Evolutionary conservation across 768 basidiomycete species (phyloP).

Genomic region (Amanita subjunquillea): DNA sequence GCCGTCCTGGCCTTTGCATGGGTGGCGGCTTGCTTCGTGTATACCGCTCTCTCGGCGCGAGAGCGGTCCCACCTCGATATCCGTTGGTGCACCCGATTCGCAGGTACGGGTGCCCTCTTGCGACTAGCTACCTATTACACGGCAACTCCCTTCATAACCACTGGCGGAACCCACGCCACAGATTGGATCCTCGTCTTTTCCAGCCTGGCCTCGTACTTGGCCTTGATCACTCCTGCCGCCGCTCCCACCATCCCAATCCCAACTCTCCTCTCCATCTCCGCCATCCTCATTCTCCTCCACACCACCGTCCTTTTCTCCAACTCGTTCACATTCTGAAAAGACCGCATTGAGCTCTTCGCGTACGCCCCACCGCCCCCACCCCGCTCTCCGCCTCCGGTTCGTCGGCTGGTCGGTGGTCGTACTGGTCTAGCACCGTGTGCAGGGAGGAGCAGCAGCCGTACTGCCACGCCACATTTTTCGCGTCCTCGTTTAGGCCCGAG

Average conservation of each 20-base stretch:
- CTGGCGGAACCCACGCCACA: conserved; percentile 26
- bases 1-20: conserved; percentile 45
- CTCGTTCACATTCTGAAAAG: conserved; percentile 97
- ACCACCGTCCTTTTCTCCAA: conserved; percentile 78
- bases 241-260: conserved; percentile 10
- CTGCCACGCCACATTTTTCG: conserved; percentile 79
- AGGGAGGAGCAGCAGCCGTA: conserved; percentile 90
- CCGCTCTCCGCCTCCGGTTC: too few relatives aligned
- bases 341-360: conserved; percentile 59
- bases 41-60: conserved; percentile 30
- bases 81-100: conserved; percentile 20
- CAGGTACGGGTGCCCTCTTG: conserved; percentile 26
- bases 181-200: conserved; percentile 22
- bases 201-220: conserved; percentile 32
- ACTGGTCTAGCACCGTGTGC: conserved; percentile 61
- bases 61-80: conserved; percentile 27
- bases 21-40: conserved; percentile 45
- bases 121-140: conserved; percentile 23
- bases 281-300: conserved; percentile 59
- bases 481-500: conserved; percentile 47
- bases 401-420: too few relatives aligned
- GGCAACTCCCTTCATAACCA: not conserved
- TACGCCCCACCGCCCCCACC: too few relatives aligned
- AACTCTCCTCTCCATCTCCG: conserved; percentile 19
- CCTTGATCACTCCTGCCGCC: conserved; percentile 10